Evolutionary conservation across 176 grass and related monocot genomes (phyloP).

Genomic region (Ananas comosus): DNA sequence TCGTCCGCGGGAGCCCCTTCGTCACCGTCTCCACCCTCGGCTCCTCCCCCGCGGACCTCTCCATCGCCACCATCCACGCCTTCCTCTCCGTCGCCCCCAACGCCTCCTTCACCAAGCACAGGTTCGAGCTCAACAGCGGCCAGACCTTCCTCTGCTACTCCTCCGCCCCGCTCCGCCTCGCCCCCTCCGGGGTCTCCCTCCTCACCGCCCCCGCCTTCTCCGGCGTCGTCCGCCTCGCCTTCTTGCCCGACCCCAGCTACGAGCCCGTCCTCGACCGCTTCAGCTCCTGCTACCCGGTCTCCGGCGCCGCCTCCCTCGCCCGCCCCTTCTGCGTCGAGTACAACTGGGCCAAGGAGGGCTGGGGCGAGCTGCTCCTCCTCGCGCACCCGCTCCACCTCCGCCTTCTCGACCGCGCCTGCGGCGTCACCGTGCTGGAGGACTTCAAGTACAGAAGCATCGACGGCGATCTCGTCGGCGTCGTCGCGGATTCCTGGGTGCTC

Average conservation of each 20-base stretch:
- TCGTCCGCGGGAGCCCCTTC: no score
- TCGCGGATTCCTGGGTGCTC: conserved; percentile 60
- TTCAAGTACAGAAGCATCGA: conserved; percentile 91
- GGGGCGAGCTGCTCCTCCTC: conserved; percentile 74
- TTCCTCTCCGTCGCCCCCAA: conserved; percentile 47
- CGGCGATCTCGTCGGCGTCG: conserved; percentile 78
- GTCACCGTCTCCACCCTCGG: conserved; percentile 52
- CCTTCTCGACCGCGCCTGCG: conserved; percentile 36
- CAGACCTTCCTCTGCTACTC: conserved; percentile 93
- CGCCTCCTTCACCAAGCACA: conserved; percentile 47
- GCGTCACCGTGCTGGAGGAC: conserved; percentile 40
- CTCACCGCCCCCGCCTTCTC: conserved; percentile 41
- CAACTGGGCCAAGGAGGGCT: conserved; percentile 58
- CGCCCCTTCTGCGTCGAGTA: conserved; percentile 68
- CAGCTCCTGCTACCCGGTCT: conserved; percentile 65
- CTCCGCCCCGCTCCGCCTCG: conserved; percentile 43
- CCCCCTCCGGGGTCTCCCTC: conserved; percentile 28
- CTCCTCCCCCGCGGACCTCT: conserved; percentile 26
- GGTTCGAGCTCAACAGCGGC: conserved; percentile 64
- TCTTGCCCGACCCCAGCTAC: conserved; percentile 48
- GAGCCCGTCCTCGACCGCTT: conserved; percentile 61
- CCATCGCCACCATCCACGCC: conserved; percentile 70
- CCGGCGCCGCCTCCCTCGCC: conserved; percentile 48
- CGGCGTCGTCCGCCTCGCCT: conserved; percentile 51
- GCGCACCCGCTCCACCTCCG: conserved; percentile 80